Evolutionary conservation across 2,329 filamentous ascomycete genomes (phyloP), one percentile per base, ranked within the genome.

Genomic region (Gyromitra esculenta): DNA sequence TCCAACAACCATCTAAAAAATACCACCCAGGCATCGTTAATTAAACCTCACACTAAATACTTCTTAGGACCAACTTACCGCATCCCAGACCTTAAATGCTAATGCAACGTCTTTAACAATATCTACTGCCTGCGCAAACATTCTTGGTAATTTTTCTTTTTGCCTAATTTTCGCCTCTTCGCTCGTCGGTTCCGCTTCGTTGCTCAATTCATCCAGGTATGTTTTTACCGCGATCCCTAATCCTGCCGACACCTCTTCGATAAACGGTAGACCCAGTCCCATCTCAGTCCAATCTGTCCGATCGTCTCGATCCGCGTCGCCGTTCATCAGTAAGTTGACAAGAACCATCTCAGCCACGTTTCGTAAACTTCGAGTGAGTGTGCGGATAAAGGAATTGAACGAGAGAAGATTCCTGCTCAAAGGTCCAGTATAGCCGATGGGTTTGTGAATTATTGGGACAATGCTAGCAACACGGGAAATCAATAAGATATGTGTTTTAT

Each of bases 401-500:
- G 90, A 91, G 54, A 99, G 87, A 67, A 97, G 87, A 80, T 95
- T 94, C 83, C 96, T 91, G 86, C 94, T 97, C 0, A 99, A 87
- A 0, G 96, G 95, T 0, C 96, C 96, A 1, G 95, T 97, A 84
- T 97, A 99, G 39, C 96, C 96, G 80, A 95, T 94, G 2, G 88
- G 87, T 80, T 92, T 89, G 83, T 99, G 96, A 41, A 90, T 89
- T 77, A 98, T 87, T 81, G 92, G 93, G 66, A 94, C 88, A 74
- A 98, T 86, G 68, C 92, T 94, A 13, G 94, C 92, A 77, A 94
- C 91, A 50, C 96, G 91, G 80, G 94, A 96, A 81, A 98, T 90
- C 57, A 99, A 87, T 71, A 96, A 87, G 57, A 94, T 90, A 81
- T 91, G 91, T 41, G 88, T 87, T 82, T 92, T 93, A 79, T 97